Conservation (phyloP, 805 yeast genomes). For the Metschnikowia chrysomelidarum region DNA sequence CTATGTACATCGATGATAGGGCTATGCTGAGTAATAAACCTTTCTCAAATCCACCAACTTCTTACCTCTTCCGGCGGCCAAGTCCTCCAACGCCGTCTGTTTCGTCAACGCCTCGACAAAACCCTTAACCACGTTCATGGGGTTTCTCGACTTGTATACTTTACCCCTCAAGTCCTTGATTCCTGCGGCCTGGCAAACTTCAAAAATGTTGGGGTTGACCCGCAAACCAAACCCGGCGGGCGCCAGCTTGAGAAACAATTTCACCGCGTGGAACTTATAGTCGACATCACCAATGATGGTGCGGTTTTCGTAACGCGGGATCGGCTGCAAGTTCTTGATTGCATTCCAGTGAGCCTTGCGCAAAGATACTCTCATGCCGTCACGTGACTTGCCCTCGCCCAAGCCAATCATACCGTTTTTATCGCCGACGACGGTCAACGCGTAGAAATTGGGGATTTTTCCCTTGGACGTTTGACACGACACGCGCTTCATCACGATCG, state of each 20-base stretch:
- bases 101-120: conserved; percentile 78
- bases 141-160: conserved; percentile 88
- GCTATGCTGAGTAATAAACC: conserved; percentile 66
- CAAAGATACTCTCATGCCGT: conserved; percentile 70
- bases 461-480: conserved; percentile 92
- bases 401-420: conserved; percentile 90
- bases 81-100: conserved; percentile 80
- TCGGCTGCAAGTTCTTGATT: conserved; percentile 72
- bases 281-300: conserved; percentile 85
- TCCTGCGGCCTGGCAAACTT: conserved; percentile 90
- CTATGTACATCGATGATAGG: conserved; percentile 12
- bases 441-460: conserved; percentile 77
- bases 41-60: conserved; percentile 90
- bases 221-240: conserved; percentile 93
- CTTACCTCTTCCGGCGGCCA: conserved; percentile 91
- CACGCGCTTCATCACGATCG: conserved; percentile 73
- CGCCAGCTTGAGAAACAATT: conserved; percentile 76
- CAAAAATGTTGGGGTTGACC: conserved; percentile 86
- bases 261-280: conserved; percentile 83
- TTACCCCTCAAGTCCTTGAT: conserved; percentile 91
- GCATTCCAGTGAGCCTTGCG: conserved; percentile 92
- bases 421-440: conserved; percentile 89
- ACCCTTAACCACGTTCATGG: conserved; percentile 91
- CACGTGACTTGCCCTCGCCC: conserved; percentile 91
- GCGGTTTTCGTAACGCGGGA: conserved; percentile 88